phyloP scores from a whole-genome alignment of 768 basidiomycete species.

The Gelatoporia subvermispora region DNA sequence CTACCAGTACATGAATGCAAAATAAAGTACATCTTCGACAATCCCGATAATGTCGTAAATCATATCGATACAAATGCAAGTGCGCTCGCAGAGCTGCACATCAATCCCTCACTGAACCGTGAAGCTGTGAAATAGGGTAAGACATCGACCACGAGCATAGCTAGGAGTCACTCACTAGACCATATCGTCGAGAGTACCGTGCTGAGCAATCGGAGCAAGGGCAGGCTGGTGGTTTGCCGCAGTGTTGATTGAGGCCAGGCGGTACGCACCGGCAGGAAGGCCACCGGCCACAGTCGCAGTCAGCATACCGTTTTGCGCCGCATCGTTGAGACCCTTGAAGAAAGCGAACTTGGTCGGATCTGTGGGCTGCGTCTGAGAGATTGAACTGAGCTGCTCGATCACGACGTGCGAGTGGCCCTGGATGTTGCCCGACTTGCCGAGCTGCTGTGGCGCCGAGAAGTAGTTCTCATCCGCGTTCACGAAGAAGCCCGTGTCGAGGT shows the following conservation, averaged over 20 bases:
- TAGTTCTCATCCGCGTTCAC: constrained; percentile 50
- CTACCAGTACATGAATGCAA: too few relatives aligned
- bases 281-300: constrained; percentile 46
- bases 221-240: constrained; percentile 40
- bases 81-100: too few relatives aligned
- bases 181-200: constrained; percentile 31
- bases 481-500: constrained; percentile 52
- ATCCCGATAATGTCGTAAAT: too few relatives aligned
- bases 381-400: constrained; percentile 44
- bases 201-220: constrained; percentile 32
- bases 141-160: not conserved
- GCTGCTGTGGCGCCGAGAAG: constrained; percentile 49
- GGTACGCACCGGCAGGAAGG: constrained; percentile 48
- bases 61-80: too few relatives aligned
- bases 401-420: constrained; percentile 63
- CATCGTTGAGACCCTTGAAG: constrained; percentile 50
- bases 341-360: constrained; percentile 51
- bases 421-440: constrained; percentile 44
- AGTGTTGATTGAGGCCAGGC: constrained; percentile 36
- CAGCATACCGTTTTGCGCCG: constrained; percentile 41
- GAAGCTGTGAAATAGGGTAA: constrained; percentile 7
- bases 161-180: constrained; percentile 21
- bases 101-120: constrained; percentile 10
- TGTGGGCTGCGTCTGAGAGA: constrained; percentile 44
- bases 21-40: too few relatives aligned